Base-by-base conservation (phyloP, 163 green algal species). In the Chlamydomonas reinhardtii region DNA sequence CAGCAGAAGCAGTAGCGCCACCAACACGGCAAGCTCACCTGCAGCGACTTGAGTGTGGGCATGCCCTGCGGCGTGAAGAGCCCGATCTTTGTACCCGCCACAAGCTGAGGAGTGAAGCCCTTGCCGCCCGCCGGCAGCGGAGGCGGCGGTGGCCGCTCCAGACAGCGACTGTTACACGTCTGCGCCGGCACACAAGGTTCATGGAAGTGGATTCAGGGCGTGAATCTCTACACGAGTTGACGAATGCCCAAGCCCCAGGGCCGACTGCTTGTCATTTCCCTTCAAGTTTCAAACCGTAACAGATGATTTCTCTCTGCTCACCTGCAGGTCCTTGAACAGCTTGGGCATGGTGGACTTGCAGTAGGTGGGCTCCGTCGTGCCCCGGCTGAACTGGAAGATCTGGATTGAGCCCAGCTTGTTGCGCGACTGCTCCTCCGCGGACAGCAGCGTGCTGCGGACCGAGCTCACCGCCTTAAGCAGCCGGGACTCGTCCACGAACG, bases 11-110 rank as follows among this genome's bases (percentile, higher is more conserved):
- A n/a, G n/a, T n/a, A n/a, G n/a, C n/a, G n/a, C n/a, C n/a, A n/a
- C n/a, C n/a, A 48, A 14, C 8, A 5, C 39, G 5, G 39, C 5
- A 48, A 8, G 39, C 31, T n/a, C 54, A 94, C 83, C 76, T 88
- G 81, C 65, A 98, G 92, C 0, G 92, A 96, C 68, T 93, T 92
- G 37, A 99, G 88, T 2, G 95, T 98, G 66, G 96, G 95, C 83
- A 96, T 97, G 32, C 96, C 96, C 14, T 39, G 8, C 32, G 92
- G 90, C 17, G 85, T 80, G 1, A 43, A 25, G 8, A 86, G 62
- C 22, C 94, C 94, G 0, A 89, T 88, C 24, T 82, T 74, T 0
- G 93, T 97, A 39, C 94, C 94, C 6, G 88, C 65, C 39, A 93
- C 73, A 72, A 97, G 86, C 43, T 62, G 31, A 0, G 94, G 93